Base-by-base conservation (phyloP, 164 flowering plant species). In the Macadamia tetraphylla region DNA sequence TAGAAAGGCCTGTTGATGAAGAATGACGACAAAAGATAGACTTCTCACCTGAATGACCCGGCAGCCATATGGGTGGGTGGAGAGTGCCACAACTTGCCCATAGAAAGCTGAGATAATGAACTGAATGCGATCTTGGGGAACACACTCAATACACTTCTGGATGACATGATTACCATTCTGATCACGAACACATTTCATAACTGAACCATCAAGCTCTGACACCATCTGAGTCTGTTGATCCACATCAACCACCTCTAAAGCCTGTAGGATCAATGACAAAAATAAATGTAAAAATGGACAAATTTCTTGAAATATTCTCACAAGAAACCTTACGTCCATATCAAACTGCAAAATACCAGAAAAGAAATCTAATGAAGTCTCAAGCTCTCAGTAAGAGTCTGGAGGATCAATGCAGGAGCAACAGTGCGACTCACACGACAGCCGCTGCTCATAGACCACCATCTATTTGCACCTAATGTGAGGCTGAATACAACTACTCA, bases 101-200 rank as follows among this genome's bases (percentile, higher is more conserved):
- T 82, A 84, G 74, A 94, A 92, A 31, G 99, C 56, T 30, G 94
- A 76, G 52, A 92, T 81, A 23, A 94, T 87, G 74, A 88, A 90
- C 53, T 87, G 91, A 77, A 94, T 88, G 43, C 73, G 77, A 75
- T 90, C 90, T 79, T 88, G 88, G 70, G 99, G 96, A 42, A 94
- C 80, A 76, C 92, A 85, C 78, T 94, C 97, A 60, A 94, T 90
- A 71, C 94, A 87, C 79, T 94, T 92, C 75, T 94, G 99, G 63
- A 94, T 88, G 31, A 90, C 97, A 83, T 92, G 97, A 76, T 94
- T 94, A 53, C 99, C 99, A 82, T 92, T 92, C 76, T 92, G 99
- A 82, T 94, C 99, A 74, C 86, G 90, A 32, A 94, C 91, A 78
- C 99, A 94, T 79, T 85, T 87, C 90, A 92, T 85, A 29, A 94